These are phyloP conservation scores for Fomitopsis serialis DNA, from an alignment of 768 basidiomycete species.

Conservation along the genomic window DNA sequence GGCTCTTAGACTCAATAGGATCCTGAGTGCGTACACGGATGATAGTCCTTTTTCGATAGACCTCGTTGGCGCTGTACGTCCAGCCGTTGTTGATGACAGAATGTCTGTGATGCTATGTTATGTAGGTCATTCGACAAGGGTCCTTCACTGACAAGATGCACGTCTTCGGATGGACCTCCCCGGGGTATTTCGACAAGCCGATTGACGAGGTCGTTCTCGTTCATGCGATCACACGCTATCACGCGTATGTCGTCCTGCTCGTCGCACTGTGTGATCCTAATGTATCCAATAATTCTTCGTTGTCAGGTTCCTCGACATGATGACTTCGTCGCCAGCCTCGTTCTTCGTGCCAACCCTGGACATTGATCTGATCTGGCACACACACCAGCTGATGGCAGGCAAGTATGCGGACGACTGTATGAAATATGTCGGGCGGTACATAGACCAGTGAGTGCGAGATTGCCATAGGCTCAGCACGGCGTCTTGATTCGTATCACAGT, in stretches of 20 bases:
- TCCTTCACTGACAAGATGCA: constrained; percentile 50
- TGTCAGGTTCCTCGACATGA: constrained; percentile 49
- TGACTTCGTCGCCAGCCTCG: constrained; percentile 35
- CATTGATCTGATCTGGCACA: constrained; percentile 74
- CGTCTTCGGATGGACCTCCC: constrained; percentile 46
- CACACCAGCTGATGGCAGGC: constrained; percentile 52
- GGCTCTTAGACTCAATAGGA: constrained; percentile 16
- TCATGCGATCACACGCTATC: constrained; percentile 51
- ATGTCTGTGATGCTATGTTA: not conserved
- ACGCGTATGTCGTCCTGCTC: constrained; percentile 35
- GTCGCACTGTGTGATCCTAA: too few relatives aligned
- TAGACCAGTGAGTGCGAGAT: constrained; percentile 29
- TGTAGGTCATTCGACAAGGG: constrained; percentile 51
- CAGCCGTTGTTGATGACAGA: not conserved
- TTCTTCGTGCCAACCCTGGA: constrained; percentile 62
- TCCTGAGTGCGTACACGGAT: constrained; percentile 47
- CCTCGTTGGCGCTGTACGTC: constrained; percentile 48
- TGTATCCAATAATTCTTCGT: too few relatives aligned
- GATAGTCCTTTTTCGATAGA: constrained; percentile 52
- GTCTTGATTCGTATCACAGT: constrained; percentile 22
- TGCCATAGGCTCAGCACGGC: not conserved
- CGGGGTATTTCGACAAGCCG: constrained; percentile 34
- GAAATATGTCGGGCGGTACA: constrained; percentile 36
- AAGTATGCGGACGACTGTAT: constrained; percentile 43
- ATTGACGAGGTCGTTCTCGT: constrained; percentile 39